Evolutionary conservation across 1,284 basidiomycete species (phyloP).

Genomic region (Cryptococcus sp.): DNA sequence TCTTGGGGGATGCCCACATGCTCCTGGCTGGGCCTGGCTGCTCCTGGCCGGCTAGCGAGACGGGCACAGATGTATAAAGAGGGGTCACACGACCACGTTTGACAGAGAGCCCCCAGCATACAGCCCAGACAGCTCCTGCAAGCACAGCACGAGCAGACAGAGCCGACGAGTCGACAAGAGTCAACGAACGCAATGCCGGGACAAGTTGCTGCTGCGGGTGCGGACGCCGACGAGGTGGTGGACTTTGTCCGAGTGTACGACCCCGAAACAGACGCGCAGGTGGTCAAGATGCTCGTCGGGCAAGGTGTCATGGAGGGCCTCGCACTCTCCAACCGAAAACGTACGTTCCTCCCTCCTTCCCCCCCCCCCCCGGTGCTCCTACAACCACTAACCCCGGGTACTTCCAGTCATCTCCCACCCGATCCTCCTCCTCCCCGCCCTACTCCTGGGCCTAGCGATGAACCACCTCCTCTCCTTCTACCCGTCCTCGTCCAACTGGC

Average conservation of each 20-base stretch:
- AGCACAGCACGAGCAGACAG: too few relatives aligned
- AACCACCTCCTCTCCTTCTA: constrained; percentile 63
- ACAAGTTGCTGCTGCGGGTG: neutral
- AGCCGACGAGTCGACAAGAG: neutral
- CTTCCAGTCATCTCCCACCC: constrained; percentile 61
- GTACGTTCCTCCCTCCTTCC: constrained; percentile 49
- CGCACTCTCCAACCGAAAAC: constrained; percentile 62
- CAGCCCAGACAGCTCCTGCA: too few relatives aligned
- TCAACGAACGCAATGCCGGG: neutral
- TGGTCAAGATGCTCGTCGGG: constrained; percentile 63
- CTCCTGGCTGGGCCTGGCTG: too few relatives aligned
- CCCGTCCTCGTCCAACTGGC: constrained; percentile 52
- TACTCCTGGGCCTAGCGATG: constrained; percentile 59
- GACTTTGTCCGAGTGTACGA: constrained; percentile 57
- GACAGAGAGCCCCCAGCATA: too few relatives aligned
- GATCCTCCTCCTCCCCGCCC: constrained; percentile 59
- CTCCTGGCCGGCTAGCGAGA: too few relatives aligned
- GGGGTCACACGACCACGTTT: too few relatives aligned
- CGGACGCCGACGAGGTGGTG: neutral
- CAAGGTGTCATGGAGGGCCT: constrained; percentile 68
- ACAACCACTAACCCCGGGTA: too few relatives aligned
- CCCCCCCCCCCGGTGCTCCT: neutral
- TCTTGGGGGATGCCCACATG: too few relatives aligned
- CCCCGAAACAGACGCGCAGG: constrained; percentile 55
- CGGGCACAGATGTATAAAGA: too few relatives aligned